Evolutionary conservation across 306 rosid genomes (phyloP).

Genomic region (Mimosa bimucronata): DNA sequence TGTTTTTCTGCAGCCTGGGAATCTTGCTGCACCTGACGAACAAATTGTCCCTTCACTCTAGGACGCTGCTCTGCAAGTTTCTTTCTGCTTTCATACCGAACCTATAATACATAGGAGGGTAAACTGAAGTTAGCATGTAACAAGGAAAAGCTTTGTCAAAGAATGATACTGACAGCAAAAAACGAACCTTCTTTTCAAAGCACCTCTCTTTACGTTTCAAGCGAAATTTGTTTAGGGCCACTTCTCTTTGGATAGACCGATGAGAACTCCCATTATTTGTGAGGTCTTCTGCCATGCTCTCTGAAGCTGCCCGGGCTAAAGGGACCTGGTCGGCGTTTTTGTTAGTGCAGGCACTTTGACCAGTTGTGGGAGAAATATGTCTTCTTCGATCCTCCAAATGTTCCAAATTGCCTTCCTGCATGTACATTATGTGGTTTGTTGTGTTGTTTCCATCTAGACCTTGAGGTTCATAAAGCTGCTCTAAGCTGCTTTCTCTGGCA

Average conservation of each 20-base stretch:
- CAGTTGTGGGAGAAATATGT: constrained; percentile 64
- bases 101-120: constrained; percentile 49
- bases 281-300: constrained; percentile 66
- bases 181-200: constrained; percentile 84
- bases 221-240: constrained; percentile 86
- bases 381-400: constrained; percentile 58
- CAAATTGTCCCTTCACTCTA: constrained; percentile 95
- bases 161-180: constrained; percentile 21
- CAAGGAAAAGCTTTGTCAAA: background rate
- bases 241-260: constrained; percentile 77
- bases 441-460: constrained; percentile 44
- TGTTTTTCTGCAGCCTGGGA: constrained; percentile 46
- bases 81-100: constrained; percentile 98
- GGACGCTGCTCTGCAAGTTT: constrained; percentile 99
- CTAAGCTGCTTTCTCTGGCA: constrained; percentile 51
- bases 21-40: constrained; percentile 64
- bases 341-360: constrained; percentile 72
- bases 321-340: constrained; percentile 60
- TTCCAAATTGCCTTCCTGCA: constrained; percentile 58
- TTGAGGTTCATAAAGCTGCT: constrained; percentile 46
- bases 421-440: constrained; percentile 45
- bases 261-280: constrained; percentile 48
- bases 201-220: constrained; percentile 95
- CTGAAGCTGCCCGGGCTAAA: constrained; percentile 53
- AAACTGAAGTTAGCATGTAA: constrained; percentile 35